phyloP scores from a whole-genome alignment of 371 early-diverging fungal species.

The Mucor piriformis region DNA sequence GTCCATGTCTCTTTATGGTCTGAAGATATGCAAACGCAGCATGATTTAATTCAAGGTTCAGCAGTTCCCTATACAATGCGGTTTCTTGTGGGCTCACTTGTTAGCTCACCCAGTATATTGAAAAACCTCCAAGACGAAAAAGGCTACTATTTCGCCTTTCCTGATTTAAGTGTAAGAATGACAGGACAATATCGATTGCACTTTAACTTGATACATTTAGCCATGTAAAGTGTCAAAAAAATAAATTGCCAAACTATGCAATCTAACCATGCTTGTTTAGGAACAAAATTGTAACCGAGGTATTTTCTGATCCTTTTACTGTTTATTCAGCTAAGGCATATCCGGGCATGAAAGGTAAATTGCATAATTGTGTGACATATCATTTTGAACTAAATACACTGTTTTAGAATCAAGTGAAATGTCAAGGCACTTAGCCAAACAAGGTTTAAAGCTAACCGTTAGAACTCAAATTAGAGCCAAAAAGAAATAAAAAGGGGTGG shows the following conservation, averaged over 20 bases:
- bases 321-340: constrained; percentile 60
- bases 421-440: constrained; percentile 66
- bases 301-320: constrained; percentile 51
- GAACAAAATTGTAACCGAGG: constrained; percentile 23
- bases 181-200: constrained; percentile 47
- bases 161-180: constrained; percentile 51
- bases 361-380: neutral
- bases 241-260: no score
- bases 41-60: constrained; percentile 13
- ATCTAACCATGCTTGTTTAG: no score
- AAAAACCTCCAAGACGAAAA: constrained; percentile 41
- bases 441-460: constrained; percentile 70
- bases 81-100: constrained; percentile 59
- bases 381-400: neutral
- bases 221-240: constrained; percentile 17
- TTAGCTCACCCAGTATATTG: constrained; percentile 54
- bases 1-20: constrained; percentile 31
- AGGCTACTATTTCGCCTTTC: constrained; percentile 60
- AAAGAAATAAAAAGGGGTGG: constrained; percentile 1
- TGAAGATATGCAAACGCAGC: constrained; percentile 22
- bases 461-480: constrained; percentile 40
- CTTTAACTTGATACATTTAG: constrained; percentile 44
- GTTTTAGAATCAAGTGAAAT: constrained; percentile 63
- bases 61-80: constrained; percentile 25
- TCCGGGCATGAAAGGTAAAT: constrained; percentile 70